Percentiles rank a stretch among this genome's conserved stretches.
phyloP scores from a whole-genome alignment of 129 eudicot species.

The Lonicera japonica region DNA sequence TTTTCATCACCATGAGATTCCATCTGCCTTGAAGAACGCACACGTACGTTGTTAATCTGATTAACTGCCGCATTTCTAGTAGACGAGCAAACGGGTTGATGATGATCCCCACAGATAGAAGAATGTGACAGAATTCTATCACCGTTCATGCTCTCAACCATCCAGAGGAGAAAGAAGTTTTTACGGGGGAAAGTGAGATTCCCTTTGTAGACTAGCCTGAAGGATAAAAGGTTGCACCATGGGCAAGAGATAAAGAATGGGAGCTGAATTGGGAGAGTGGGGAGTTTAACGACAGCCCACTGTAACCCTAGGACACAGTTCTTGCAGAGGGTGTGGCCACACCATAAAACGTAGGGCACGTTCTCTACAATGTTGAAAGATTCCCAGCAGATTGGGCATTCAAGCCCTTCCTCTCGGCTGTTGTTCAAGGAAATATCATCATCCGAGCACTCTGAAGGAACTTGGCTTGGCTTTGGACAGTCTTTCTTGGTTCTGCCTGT shows the following conservation, averaged over 20 bases:
- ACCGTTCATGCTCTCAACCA: slow-evolving; percentile 62
- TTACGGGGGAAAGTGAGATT: slow-evolving; percentile 40
- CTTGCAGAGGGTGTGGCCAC: slow-evolving; percentile 56
- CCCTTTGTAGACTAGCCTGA: slow-evolving; percentile 42
- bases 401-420: slow-evolving; percentile 49
- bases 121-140: slow-evolving; percentile 40
- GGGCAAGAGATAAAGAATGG: slow-evolving; percentile 53
- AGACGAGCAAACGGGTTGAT: slow-evolving; percentile 19
- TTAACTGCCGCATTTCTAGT: slow-evolving; percentile 18
- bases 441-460: slow-evolving; percentile 46
- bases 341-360: slow-evolving; percentile 52
- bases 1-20: slow-evolving; percentile 14
- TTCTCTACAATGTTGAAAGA: slow-evolving; percentile 54
- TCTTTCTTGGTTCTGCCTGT: slow-evolving; percentile 19
- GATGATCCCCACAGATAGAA: slow-evolving; percentile 28
- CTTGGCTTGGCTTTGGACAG: slow-evolving; percentile 21
- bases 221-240: slow-evolving; percentile 51
- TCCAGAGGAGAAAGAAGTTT: slow-evolving; percentile 54
- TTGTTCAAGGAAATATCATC: slow-evolving; percentile 42
- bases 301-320: slow-evolving; percentile 55
- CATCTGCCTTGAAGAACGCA: not conserved
- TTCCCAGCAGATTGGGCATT: slow-evolving; percentile 67
- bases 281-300: slow-evolving; percentile 50
- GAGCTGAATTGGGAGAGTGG: slow-evolving; percentile 52
- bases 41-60: slow-evolving; percentile 15